Base-by-base conservation (phyloP, 179 eudicot genomes). In the Beta lomatogona region DNA sequence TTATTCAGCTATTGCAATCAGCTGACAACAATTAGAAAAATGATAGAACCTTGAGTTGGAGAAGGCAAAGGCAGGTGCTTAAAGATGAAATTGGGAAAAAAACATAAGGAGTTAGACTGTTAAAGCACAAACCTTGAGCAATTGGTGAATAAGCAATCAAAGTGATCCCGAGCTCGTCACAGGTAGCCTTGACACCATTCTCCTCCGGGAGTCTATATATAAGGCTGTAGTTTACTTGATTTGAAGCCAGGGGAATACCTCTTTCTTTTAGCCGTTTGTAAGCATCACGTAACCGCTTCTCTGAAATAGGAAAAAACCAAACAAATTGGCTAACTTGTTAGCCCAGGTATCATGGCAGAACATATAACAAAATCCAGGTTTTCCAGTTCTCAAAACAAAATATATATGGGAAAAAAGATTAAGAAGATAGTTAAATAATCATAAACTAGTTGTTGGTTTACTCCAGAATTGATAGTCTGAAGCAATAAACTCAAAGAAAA, bases 211-310 rank as follows among this genome's bases (percentile, higher is more conserved):
- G 48, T 82, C 99, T 85, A 87, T 95, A 94, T 73, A 94, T 94
- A 45, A 95, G 94, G 84, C 99, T 94, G 88, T 95, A 95, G 80
- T 95, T 95, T 77, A 95, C 99, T 92, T 95, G 99, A 88, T 95
- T 95, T 59, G 99, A 91, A 77, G 98, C 99, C 82, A 95, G 80
- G 22, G 98, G 97, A 71, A 95, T 91, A 66, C 99, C 98, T 87
- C 97, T 83, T 83, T 92, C 91, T 54, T 85, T 87, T 55, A 95
- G 93, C 86, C 84, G 89, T 73, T 91, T 82, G 82, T 95, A 85
- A 55, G 99, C 98, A 54, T 81, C 88, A 66, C 98, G 98, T 80
- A 95, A 88, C 53, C 99, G 92, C 81, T 90, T 91, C 80, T 91
- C 99, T 95, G 88, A 66, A 86, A 75, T 4, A 53, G 53, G 28